Evolutionary conservation across 768 basidiomycete genomes (phyloP).

Genomic region (Boletus subparvulus): DNA sequence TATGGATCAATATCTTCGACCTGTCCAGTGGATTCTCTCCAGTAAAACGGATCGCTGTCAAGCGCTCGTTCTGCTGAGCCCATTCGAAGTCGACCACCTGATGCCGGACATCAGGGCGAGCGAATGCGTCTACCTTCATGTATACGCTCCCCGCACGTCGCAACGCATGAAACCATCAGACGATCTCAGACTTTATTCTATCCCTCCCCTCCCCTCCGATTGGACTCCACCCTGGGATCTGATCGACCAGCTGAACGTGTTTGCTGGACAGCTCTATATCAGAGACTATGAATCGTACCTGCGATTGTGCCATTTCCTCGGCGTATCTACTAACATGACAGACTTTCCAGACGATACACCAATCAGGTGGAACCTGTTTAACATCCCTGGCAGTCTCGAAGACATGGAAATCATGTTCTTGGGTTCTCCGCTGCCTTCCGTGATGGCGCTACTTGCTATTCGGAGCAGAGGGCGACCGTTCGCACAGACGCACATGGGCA

Average conservation of each 20-base stretch:
- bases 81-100: conserved; percentile 38
- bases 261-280: conserved; percentile 14
- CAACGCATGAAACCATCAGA: conserved; percentile 37
- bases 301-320: conserved; percentile 23
- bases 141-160: conserved; percentile 40
- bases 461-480: neutral
- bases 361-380: neutral
- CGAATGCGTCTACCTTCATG: conserved; percentile 36
- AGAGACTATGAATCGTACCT: conserved; percentile 21
- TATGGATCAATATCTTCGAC: conserved; percentile 16
- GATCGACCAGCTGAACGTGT: conserved; percentile 6
- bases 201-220: conserved; percentile 2
- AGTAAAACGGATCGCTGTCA: neutral
- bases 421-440: neutral
- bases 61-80: neutral
- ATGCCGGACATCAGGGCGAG: conserved; percentile 37
- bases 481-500: neutral
- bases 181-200: conserved; percentile 13
- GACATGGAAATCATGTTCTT: neutral
- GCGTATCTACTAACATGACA: neutral
- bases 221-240: neutral
- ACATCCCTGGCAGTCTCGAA: neutral
- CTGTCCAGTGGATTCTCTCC: conserved; percentile 26
- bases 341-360: neutral
- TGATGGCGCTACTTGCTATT: neutral